Percentiles rank a stretch among this genome's conserved stretches.
Conservation (phyloP, 805 yeast species). For the Blastobotrys attinorum region DNA sequence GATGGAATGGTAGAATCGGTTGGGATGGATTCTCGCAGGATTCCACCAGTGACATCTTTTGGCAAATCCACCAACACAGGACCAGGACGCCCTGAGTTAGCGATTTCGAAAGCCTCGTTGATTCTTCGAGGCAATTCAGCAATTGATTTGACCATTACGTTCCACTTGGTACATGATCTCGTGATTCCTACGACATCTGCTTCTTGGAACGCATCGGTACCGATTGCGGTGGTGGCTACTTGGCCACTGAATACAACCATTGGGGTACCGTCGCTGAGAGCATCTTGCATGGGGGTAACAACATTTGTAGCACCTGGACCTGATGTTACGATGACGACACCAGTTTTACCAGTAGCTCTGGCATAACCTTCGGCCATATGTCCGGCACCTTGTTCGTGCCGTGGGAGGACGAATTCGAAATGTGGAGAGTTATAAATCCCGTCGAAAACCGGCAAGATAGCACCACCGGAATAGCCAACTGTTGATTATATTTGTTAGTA, state of each 20-base stretch:
- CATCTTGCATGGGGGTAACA: conserved; percentile 97
- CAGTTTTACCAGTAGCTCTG: conserved; percentile 90
- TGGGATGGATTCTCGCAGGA: conserved; percentile 82
- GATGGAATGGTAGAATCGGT: conserved; percentile 64
- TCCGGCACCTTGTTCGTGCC: conserved; percentile 99
- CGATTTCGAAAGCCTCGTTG: conserved; percentile 97
- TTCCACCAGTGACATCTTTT: conserved; percentile 93
- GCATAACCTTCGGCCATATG: conserved; percentile 99
- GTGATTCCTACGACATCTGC: conserved; percentile 97
- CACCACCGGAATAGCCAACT: conserved; percentile 99
- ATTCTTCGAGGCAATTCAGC: conserved; percentile 92
- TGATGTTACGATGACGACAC: conserved; percentile 96
- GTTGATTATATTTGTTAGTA: neutral
- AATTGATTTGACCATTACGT: conserved; percentile 93
- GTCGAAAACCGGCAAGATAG: conserved; percentile 94
- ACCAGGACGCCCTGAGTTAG: conserved; percentile 94
- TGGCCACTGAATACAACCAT: conserved; percentile 96
- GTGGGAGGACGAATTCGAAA: conserved; percentile 85
- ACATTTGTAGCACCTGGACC: conserved; percentile 99
- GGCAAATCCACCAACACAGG: conserved; percentile 97
- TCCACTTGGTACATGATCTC: conserved; percentile 97
- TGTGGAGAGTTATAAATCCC: conserved; percentile 88
- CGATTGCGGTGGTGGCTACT: conserved; percentile 91
- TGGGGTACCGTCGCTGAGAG: conserved; percentile 94
- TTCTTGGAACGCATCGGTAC: conserved; percentile 98